These are phyloP conservation scores for Botryotinia narcissicola DNA, from an alignment of 2,329 filamentous ascomycete genomes.

Conservation along the genomic window DNA sequence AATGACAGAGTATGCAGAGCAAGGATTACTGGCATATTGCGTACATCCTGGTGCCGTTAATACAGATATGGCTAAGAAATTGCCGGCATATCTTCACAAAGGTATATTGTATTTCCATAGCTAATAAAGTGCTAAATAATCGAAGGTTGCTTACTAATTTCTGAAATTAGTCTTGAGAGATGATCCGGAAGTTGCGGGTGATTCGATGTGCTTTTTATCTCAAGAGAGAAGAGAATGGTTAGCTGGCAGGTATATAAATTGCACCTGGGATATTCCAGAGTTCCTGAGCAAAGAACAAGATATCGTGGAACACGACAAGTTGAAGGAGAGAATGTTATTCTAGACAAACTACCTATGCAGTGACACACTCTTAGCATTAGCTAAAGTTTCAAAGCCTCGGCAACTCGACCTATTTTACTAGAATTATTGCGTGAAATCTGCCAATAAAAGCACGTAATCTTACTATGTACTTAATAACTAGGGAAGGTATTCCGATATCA, in stretches of 20 bases:
- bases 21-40: conserved; percentile 44
- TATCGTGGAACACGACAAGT: conserved; percentile 41
- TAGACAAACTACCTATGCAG: conserved; percentile 6
- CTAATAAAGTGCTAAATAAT: not conserved
- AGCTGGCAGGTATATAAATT: conserved; percentile 45
- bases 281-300: conserved; percentile 44
- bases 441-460: not conserved
- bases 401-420: not conserved
- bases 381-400: not conserved
- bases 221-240: conserved; percentile 46
- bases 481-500: conserved; percentile 3
- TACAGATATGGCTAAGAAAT: conserved; percentile 41
- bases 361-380: not conserved
- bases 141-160: conserved; percentile 11
- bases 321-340: conserved; percentile 38
- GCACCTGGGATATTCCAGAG: conserved; percentile 49
- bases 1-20: conserved; percentile 44
- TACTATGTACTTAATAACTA: not conserved
- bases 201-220: conserved; percentile 46
- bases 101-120: conserved; percentile 22
- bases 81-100: conserved; percentile 37
- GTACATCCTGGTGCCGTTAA: conserved; percentile 43
- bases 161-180: conserved; percentile 37
- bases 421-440: not conserved
- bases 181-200: conserved; percentile 42